phyloP scores from a whole-genome alignment of 352 stramenopile species.

The Blastocystis sp. region DNA sequence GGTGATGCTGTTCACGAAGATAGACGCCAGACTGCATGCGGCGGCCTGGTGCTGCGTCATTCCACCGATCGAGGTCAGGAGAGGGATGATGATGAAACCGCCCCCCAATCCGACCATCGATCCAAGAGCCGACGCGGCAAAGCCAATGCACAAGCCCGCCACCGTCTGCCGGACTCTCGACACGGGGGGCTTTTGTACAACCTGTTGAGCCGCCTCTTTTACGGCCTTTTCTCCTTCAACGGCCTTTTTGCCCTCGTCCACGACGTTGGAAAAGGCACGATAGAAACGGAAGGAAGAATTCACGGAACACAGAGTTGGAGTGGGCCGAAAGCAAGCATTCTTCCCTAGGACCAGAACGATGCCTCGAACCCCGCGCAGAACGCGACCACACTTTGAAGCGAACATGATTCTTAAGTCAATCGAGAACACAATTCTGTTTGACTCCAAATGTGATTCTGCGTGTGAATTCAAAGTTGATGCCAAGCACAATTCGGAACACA shows the following conservation, averaged over 20 bases:
- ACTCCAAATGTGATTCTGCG: too few relatives aligned
- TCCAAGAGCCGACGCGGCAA: slow-evolving; percentile 69
- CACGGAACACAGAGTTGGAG: background rate
- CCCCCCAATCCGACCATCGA: slow-evolving; percentile 76
- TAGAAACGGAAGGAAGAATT: background rate
- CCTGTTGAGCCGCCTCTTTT: background rate
- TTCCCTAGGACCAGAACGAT: background rate
- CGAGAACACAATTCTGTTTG: too few relatives aligned
- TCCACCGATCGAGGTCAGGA: slow-evolving; percentile 73
- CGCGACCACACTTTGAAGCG: slow-evolving; percentile 5
- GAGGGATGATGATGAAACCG: slow-evolving; percentile 76
- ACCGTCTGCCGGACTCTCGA: background rate
- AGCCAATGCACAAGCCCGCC: slow-evolving; percentile 53
- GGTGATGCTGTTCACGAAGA: slow-evolving; percentile 75
- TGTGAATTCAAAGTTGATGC: slow-evolving; percentile 5
- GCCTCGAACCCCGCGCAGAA: background rate
- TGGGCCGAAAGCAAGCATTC: background rate
- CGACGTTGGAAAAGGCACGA: slow-evolving; percentile 19
- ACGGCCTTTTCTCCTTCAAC: background rate
- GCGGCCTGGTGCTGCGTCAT: slow-evolving; percentile 76
- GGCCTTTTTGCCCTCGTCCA: slow-evolving; percentile 24
- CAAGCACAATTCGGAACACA: slow-evolving; percentile 29
- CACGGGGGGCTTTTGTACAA: background rate
- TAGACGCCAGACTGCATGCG: slow-evolving; percentile 75
- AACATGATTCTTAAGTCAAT: background rate